Evolutionary conservation across 2,329 filamentous ascomycete species (phyloP).

Genomic region (Microsporum audouinii): DNA sequence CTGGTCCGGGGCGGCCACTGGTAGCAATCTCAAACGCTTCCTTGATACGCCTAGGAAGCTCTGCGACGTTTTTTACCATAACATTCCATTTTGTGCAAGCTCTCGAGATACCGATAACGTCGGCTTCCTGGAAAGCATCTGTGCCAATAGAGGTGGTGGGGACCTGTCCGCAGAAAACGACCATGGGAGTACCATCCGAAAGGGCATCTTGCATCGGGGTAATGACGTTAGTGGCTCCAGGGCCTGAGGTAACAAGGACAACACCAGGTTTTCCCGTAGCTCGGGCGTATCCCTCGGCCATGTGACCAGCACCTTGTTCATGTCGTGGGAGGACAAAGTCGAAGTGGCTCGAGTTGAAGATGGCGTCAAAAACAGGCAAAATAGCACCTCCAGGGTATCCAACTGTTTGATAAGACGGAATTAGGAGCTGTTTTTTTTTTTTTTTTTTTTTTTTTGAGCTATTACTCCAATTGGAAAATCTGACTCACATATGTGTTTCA

Average conservation of each 20-base stretch:
- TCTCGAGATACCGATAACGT: constrained; percentile 84
- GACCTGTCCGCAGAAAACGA: constrained; percentile 93
- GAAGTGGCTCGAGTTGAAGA: constrained; percentile 96
- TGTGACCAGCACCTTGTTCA: constrained; percentile 96
- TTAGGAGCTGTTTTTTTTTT: background rate
- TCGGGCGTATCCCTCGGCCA: constrained; percentile 94
- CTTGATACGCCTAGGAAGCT: constrained; percentile 86
- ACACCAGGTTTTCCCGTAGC: constrained; percentile 90
- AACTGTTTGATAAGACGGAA: constrained; percentile 37
- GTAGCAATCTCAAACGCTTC: constrained; percentile 98
- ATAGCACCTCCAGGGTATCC: constrained; percentile 93
- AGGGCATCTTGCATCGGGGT: constrained; percentile 94
- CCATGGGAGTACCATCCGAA: constrained; percentile 88
- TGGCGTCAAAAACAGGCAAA: constrained; percentile 94
- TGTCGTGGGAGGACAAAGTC: constrained; percentile 91
- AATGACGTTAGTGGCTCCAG: constrained; percentile 90
- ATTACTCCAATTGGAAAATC: background rate
- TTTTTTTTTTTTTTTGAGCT: too few species aligned
- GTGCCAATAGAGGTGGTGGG: constrained; percentile 80
- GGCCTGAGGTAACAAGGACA: constrained; percentile 90
- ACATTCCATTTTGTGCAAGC: constrained; percentile 99
- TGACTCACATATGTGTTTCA: constrained; percentile 85
- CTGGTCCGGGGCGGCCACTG: constrained; percentile 82
- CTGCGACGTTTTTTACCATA: constrained; percentile 91
- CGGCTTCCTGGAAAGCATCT: constrained; percentile 94